phyloP scores from a whole-genome alignment of 352 stramenopile species.

The Elongisporangium senticosum region DNA sequence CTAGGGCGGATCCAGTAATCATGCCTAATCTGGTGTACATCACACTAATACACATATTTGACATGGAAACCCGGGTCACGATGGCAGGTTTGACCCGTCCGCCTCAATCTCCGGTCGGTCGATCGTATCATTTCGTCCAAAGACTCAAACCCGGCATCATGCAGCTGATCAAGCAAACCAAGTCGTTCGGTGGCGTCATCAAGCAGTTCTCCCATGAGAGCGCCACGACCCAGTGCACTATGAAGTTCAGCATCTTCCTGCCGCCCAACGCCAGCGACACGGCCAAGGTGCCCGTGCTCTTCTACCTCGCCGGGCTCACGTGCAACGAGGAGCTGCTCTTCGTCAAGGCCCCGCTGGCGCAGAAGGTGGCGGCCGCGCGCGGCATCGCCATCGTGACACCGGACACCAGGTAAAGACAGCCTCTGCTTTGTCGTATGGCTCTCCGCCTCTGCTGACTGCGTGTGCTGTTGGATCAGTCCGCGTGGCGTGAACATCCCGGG shows the following conservation, averaged over 20 bases:
- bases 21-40: background rate
- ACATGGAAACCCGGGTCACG: background rate
- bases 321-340: conserved; percentile 96
- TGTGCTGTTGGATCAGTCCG: conserved; percentile 44
- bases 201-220: conserved; percentile 86
- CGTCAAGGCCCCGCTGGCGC: conserved; percentile 91
- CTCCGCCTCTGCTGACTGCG: background rate
- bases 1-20: background rate
- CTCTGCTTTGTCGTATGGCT: background rate
- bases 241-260: conserved; percentile 91
- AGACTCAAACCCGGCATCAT: conserved; percentile 14
- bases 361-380: conserved; percentile 83
- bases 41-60: background rate
- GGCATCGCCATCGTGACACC: conserved; percentile 94
- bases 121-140: background rate
- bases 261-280: conserved; percentile 54
- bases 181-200: conserved; percentile 71
- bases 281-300: conserved; percentile 85
- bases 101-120: too few relatives aligned
- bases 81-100: background rate
- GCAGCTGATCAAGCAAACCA: conserved; percentile 72
- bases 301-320: conserved; percentile 96
- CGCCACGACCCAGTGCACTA: conserved; percentile 71
- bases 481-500: conserved; percentile 87
- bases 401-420: conserved; percentile 79